phyloP scores from a whole-genome alignment of 2,329 filamentous ascomycete genomes.

The Pseudonectria buxi region DNA sequence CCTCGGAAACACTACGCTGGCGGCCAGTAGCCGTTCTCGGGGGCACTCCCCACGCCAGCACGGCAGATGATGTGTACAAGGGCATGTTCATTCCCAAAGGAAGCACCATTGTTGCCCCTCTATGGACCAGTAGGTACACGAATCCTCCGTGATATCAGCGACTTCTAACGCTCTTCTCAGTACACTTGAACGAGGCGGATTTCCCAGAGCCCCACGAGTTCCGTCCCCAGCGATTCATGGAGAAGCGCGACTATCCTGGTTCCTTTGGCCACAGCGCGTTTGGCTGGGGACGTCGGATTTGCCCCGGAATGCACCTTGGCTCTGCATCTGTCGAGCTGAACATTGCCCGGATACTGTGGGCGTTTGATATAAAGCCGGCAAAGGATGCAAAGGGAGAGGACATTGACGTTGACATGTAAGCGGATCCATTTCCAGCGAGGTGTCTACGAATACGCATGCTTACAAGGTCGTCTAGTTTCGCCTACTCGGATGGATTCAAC shows the following conservation, averaged over 20 bases:
- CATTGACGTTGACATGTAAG: conserved; percentile 34
- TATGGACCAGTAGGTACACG: conserved; percentile 36
- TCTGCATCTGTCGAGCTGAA: conserved; percentile 41
- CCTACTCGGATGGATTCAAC: conserved; percentile 37
- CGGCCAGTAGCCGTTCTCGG: conserved; percentile 35
- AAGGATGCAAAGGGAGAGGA: conserved; percentile 23
- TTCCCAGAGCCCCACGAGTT: conserved; percentile 36
- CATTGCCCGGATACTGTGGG: conserved; percentile 47
- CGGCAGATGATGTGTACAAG: conserved; percentile 32
- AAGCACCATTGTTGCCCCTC: conserved; percentile 34
- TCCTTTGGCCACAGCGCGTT: conserved; percentile 32
- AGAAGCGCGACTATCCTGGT: conserved; percentile 29
- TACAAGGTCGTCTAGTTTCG: conserved; percentile 24
- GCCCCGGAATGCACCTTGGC: conserved; percentile 43
- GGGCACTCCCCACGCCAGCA: conserved; percentile 41
- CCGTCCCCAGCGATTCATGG: conserved; percentile 29
- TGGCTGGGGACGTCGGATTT: conserved; percentile 35
- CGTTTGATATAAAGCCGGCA: conserved; percentile 34
- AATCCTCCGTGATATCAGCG: fast-evolving
- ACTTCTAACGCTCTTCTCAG: too few relatives aligned
- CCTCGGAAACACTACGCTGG: conserved; percentile 35
- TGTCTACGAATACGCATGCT: too few relatives aligned
- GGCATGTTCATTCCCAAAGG: conserved; percentile 40
- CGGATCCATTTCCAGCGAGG: too few relatives aligned
- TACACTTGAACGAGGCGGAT: conserved; percentile 35